phyloP scores from a whole-genome alignment of 2,329 filamentous ascomycete species.

The Calonectria pauciramosa region DNA sequence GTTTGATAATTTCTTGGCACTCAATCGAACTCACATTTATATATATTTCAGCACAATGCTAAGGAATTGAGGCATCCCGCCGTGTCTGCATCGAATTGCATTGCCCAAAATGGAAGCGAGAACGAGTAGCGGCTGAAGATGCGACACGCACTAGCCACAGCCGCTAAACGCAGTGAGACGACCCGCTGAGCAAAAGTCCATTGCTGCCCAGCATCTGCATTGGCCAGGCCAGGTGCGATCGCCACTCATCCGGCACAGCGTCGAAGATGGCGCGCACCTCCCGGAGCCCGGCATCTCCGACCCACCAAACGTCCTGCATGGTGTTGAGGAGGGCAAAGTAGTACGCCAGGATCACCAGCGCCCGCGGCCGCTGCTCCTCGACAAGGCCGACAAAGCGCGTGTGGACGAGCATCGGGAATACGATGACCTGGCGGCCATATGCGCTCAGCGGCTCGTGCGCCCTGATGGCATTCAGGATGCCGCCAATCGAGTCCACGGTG shows the following conservation, averaged over 20 bases:
- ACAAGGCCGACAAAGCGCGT: conserved; percentile 35
- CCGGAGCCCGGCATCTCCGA: conserved; percentile 34
- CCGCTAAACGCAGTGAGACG: background rate
- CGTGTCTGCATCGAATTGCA: background rate
- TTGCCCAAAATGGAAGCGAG: conserved; percentile 20
- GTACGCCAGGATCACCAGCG: conserved; percentile 40
- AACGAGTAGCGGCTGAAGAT: background rate
- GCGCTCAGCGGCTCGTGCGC: background rate
- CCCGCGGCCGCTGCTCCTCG: conserved; percentile 36
- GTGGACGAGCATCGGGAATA: conserved; percentile 39
- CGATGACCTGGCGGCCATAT: conserved; percentile 30
- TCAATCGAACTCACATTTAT: background rate
- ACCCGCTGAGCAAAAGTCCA: conserved; percentile 5
- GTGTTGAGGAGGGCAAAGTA: conserved; percentile 38
- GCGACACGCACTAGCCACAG: conserved; percentile 1
- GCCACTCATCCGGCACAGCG: conserved; percentile 28
- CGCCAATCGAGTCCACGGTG: conserved; percentile 35
- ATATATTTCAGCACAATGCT: background rate
- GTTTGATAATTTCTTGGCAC: background rate
- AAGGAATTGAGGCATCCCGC: background rate
- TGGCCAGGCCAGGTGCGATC: conserved; percentile 13
- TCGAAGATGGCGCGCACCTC: conserved; percentile 34
- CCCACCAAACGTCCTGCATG: conserved; percentile 35
- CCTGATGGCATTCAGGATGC: conserved; percentile 33
- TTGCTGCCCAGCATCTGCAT: background rate